Percentiles rank a stretch among this genome's conserved stretches.
These are phyloP conservation scores for Thelonectria blattea DNA, from an alignment of 2,329 filamentous ascomycete genomes.

Conservation along the genomic window DNA sequence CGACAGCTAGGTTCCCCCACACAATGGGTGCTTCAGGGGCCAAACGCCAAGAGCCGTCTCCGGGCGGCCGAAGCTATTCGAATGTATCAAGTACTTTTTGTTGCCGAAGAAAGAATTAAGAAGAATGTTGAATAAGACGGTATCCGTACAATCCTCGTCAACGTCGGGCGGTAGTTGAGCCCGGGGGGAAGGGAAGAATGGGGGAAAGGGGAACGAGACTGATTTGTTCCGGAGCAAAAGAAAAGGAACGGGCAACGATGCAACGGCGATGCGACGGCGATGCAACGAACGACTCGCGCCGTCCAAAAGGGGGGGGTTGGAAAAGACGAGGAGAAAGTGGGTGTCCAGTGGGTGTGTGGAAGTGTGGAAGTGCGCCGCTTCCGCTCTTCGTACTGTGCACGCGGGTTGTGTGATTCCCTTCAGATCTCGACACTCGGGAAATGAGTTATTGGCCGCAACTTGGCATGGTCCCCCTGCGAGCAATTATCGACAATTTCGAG, in stretches of 20 bases:
- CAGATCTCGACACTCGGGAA: constrained; percentile 30
- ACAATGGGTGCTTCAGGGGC: constrained; percentile 33
- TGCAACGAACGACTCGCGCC: constrained; percentile 26
- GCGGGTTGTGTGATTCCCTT: constrained; percentile 11
- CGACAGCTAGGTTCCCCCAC: constrained; percentile 37
- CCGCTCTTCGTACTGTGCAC: background rate
- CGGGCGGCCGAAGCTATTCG: constrained; percentile 29
- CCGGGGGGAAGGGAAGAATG: constrained; percentile 14
- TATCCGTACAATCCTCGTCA: constrained; percentile 2
- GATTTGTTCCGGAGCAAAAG: constrained; percentile 14
- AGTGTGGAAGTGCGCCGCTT: background rate
- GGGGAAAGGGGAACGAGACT: constrained; percentile 7
- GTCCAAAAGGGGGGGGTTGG: constrained; percentile 37
- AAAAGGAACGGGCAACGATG: constrained; percentile 22
- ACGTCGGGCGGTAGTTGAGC: constrained; percentile 16
- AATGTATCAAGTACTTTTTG: constrained; percentile 2
- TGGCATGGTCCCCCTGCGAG: constrained; percentile 35
- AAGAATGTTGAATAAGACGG: background rate
- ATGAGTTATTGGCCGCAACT: constrained; percentile 32
- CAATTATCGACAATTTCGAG: constrained; percentile 37
- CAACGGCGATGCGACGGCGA: background rate
- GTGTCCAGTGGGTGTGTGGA: constrained; percentile 6
- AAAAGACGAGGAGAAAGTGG: constrained; percentile 20
- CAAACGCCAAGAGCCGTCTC: constrained; percentile 33
- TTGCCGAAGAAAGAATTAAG: background rate